These are phyloP conservation scores for Plasmodium sp. DNA, from an alignment of 169 alveolate genomes.

Conservation along the genomic window DNA sequence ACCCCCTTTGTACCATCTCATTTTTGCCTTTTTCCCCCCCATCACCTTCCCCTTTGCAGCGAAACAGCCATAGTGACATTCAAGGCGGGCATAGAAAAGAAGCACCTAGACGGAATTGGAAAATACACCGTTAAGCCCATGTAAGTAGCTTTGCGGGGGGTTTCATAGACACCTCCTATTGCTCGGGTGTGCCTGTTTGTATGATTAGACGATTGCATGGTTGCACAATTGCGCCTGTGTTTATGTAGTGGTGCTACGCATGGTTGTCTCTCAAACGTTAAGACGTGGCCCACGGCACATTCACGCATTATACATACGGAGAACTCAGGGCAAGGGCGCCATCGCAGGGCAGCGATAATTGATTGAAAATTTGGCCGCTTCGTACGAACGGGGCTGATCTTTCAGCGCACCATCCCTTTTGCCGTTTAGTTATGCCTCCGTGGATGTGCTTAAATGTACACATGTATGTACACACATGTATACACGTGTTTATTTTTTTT, in stretches of 20 bases:
- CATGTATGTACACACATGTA: background rate
- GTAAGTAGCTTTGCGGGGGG: constrained; percentile 6
- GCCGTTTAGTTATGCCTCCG: background rate
- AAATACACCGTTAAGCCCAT: constrained; percentile 26
- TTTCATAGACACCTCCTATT: background rate
- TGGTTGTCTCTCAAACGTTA: background rate
- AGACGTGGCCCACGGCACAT: background rate
- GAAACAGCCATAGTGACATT: constrained; percentile 32
- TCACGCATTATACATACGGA: background rate
- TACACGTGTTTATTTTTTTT: background rate
- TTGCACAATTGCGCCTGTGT: background rate
- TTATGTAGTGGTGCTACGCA: background rate
- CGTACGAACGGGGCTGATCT: background rate
- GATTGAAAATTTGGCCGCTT: background rate
- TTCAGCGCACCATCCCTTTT: background rate
- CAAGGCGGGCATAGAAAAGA: constrained; percentile 28
- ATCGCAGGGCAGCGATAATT: too few relatives aligned
- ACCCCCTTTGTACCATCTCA: background rate
- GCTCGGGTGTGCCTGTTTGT: background rate
- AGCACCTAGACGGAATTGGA: constrained; percentile 47
- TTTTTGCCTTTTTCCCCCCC: background rate
- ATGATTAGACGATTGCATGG: background rate
- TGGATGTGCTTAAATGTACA: too few relatives aligned
- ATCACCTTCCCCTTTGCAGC: background rate
- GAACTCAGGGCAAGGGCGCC: too few relatives aligned